Base-by-base conservation (phyloP, 2,329 filamentous ascomycete genomes). In the Cladorrhinum sp. region DNA sequence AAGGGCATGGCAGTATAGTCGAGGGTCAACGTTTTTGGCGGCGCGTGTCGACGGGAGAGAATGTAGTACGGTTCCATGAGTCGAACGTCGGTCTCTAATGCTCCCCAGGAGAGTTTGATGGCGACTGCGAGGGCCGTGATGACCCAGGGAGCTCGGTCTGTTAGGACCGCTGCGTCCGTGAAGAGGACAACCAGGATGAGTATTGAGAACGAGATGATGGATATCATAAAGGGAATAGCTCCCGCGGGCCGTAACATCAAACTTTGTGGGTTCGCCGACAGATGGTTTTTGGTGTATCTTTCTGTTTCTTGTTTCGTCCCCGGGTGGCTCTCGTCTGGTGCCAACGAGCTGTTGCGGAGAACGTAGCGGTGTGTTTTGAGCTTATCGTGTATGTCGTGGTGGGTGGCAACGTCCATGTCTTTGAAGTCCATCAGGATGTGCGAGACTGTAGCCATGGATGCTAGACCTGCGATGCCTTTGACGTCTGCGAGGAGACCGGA, bases 61-160 rank as follows among this genome's bases (percentile, higher is more conserved):
- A 90, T 83, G 70, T 87, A 90, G 69, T 89, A 92, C 1, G 89
- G 89, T 72, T 91, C 87, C 73, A 91, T 84, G 80, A 91, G 87
- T 48, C 88, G 86, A 52, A 91, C 80, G 24, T 86, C 83, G 59
- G 83, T 87, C 68, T 91, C 89, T 63, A 91, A 78, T 2, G 84
- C 83, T 62, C 82, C 82, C 88, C 88, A 92, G 51, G 81, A 76
- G 21, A 91, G 79, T 72, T 90, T 90, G 67, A 91, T 81, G 60
- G 79, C 73, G 20, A 90, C 86, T 1, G 88, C 86, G 6, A 90
- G 69, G 2, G 81, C 80, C 0, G 89, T 91, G 30, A 90, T 75
- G 7, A 87, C 74, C 81, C 86, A 90, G 0, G 88, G 85, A 1
- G 85, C 79, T 64, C 82, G 83, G 59, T 88, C 81, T 1, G 85